Base-by-base conservation (phyloP, 306 rosid genomes). In the Medicago lupulina region DNA sequence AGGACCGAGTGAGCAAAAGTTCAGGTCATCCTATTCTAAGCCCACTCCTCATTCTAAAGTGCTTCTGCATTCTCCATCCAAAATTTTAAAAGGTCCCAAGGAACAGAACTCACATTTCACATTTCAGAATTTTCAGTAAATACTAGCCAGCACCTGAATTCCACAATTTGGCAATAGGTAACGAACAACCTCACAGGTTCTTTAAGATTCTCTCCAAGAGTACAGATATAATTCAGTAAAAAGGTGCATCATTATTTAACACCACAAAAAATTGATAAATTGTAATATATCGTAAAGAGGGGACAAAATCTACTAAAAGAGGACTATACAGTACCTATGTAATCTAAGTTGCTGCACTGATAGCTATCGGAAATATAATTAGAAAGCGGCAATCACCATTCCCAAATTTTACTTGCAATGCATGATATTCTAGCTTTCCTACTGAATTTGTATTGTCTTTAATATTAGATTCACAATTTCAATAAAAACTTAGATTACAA, bases 281-380 rank as follows among this genome's bases (percentile, higher is more conserved):
- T 12, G 47, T n/a, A 36, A 63, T 63, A n/a, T 38, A n/a, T 38
- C 16, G 14, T 16, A n/a, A 39, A 39, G 8, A 17, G 31, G 9
- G 31, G 50, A 17, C 7, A 65, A 65, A 39, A 39, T 11, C 28
- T 57, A 65, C 7, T 9, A 38, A 39, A 65, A 39, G 31, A 43
- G 70, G 31, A 41, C 8, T 40, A 2, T 65, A 19, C 50, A 18
- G 3, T 65, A 19, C 50, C 51, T 39, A 18, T 65, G 23, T 9
- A 5, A 25, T 65, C 50, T 18, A 16, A 39, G 28, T 39, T 65
- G 15, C 70, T 40, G 51, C 31, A 39, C 34, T 39, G 16, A 9
- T 39, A 18, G 50, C 51, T 39, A 17, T 65, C n/a, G 38, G 31
- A 65, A 65, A 65, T 38, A 39, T 18, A 65, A 19, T 65, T 65